phyloP scores from a whole-genome alignment of 2,329 filamentous ascomycete species.

The Anisogramma anomala region DNA sequence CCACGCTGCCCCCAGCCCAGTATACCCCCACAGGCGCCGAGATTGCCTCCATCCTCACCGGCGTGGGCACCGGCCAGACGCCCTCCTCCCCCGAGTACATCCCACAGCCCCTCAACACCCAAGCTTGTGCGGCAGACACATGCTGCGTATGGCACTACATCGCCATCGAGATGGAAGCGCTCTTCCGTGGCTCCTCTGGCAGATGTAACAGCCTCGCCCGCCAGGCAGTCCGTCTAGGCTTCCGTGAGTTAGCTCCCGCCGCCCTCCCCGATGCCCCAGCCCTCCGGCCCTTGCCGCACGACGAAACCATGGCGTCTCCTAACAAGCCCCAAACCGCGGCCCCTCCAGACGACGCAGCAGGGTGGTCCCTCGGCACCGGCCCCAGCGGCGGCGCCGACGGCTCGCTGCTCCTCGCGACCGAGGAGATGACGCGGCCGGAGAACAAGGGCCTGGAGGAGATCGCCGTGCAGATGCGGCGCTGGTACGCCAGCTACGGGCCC shows the following conservation, averaged over 20 bases:
- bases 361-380: background rate
- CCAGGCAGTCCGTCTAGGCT: constrained; percentile 33
- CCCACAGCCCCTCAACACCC: background rate
- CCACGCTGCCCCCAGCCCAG: constrained; percentile 19
- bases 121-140: background rate
- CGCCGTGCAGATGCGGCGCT: background rate
- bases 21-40: constrained; percentile 25
- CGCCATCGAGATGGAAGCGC: constrained; percentile 26
- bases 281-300: no score
- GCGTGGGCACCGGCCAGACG: background rate
- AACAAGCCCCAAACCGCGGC: no score
- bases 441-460: background rate
- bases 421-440: background rate
- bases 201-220: constrained; percentile 34
- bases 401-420: background rate
- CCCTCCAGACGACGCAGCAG: constrained; percentile 22
- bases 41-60: constrained; percentile 19
- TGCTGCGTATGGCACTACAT: constrained; percentile 33
- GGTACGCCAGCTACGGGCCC: constrained; percentile 24
- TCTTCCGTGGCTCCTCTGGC: constrained; percentile 27
- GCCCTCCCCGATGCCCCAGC: no score
- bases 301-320: no score
- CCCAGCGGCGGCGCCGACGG: background rate
- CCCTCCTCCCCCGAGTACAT: background rate
- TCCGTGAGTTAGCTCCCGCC: constrained; percentile 18